These are phyloP conservation scores for Detonula confervacea DNA, from an alignment of 352 stramenopile species.

Conservation along the genomic window DNA sequence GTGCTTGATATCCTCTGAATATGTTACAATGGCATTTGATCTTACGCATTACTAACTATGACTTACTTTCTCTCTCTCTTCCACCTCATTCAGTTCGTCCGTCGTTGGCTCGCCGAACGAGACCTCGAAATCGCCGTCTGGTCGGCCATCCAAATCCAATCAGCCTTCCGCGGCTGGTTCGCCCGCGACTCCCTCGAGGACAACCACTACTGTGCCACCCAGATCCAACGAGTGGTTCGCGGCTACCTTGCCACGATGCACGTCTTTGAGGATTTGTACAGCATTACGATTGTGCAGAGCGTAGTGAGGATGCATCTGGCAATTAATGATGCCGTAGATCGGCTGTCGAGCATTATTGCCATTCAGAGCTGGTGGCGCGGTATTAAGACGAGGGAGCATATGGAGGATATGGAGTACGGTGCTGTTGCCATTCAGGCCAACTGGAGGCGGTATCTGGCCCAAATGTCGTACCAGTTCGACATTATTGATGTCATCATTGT, in stretches of 20 bases:
- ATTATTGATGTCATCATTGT: conserved; percentile 79
- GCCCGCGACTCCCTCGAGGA: conserved; percentile 76
- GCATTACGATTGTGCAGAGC: conserved; percentile 71
- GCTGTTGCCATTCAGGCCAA: conserved; percentile 53
- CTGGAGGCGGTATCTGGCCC: conserved; percentile 57
- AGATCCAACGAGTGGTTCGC: conserved; percentile 74
- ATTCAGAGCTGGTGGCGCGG: conserved; percentile 56
- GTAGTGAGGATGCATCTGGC: conserved; percentile 58
- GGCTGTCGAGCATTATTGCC: conserved; percentile 51
- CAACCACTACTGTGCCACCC: conserved; percentile 79
- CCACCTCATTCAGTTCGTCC: too few relatives aligned
- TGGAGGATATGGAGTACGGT: conserved; percentile 39
- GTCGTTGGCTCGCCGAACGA: conserved; percentile 53
- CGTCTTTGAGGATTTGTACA: conserved; percentile 75
- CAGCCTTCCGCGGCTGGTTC: conserved; percentile 79
- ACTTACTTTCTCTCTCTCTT: too few relatives aligned
- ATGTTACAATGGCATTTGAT: neutral
- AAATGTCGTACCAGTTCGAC: conserved; percentile 63
- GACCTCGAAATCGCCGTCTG: conserved; percentile 59
- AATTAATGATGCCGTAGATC: conserved; percentile 52
- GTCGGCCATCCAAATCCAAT: conserved; percentile 79
- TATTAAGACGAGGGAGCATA: conserved; percentile 24
- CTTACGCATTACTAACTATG: too few relatives aligned
- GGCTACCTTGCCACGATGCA: conserved; percentile 67
- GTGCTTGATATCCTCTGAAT: neutral